Evolutionary conservation across 129 eudicot genomes (phyloP), one percentile per base, ranked within the genome.

Genomic region (Flaveria bidentis): DNA sequence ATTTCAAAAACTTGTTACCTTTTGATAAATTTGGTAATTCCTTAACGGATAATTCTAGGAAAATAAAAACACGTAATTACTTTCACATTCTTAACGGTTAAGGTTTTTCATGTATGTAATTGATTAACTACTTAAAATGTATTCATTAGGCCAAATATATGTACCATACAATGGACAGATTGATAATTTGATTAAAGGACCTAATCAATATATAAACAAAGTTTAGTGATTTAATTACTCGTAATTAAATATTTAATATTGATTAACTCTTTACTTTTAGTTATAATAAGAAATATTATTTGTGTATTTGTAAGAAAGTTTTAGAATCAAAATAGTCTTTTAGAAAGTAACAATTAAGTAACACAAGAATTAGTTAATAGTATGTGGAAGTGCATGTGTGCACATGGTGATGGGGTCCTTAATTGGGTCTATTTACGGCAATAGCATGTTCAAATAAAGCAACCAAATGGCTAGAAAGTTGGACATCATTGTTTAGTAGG

Each of bases 401-500:
- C 83, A 80, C 83, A 80, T 80, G 83, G 78, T 49, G 78, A 80
- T 80, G 83, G 83, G 78, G 78, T 66, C 83, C 74, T 17, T 55
- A 56, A 64, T 73, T 53, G 61, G 83, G 79, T 64, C 67, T 67
- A 65, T 80, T 72, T 49, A 61, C 64, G 82, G 76, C 82, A 78
- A 69, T 69, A 49, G 76, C 76, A 78, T 78, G 82, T 78, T 78
- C 82, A 78, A 69, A 20, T 71, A 78, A 78, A 69, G 82, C 69
- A 69, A 57, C 76, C 63, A 69, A 78, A 69, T 39, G 82, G 76
- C 76, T 28, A 49, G 13, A 69, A 78, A 69, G 71, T 64, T 58
- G 46, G 23, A 69, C 22, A 57, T 70, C 41, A 51, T 33, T 50
- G 33, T 64, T 65, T 64, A 14, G 39, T 39, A 53, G 51, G 33